These are phyloP conservation scores for Flaveria trinervia DNA, from an alignment of 129 eudicot genomes.

Conservation along the genomic window DNA sequence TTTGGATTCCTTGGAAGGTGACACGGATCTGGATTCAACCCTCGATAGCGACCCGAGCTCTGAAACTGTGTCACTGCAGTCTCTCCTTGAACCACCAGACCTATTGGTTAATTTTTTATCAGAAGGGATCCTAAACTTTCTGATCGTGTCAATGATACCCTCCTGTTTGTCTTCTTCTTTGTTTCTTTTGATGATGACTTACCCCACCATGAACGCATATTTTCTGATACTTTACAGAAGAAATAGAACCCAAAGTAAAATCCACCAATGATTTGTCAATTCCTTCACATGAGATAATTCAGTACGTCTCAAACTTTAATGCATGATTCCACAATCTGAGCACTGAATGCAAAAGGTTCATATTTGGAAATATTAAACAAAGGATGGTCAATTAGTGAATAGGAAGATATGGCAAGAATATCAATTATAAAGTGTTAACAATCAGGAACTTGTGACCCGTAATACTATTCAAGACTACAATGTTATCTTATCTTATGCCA, in stretches of 20 bases:
- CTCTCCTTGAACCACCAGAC: constrained; percentile 58
- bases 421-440: not conserved
- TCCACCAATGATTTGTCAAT: constrained; percentile 9
- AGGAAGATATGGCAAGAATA: constrained; percentile 7
- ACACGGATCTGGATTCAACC: constrained; percentile 74
- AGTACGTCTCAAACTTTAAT: constrained; percentile 26
- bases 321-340: constrained; percentile 1
- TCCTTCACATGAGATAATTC: constrained; percentile 39
- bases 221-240: constrained; percentile 37
- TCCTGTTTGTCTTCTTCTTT: constrained; percentile 76
- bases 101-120: constrained; percentile 67
- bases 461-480: not conserved
- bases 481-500: constrained; percentile 8
- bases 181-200: constrained; percentile 83
- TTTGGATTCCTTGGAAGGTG: constrained; percentile 91
- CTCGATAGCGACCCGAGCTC: constrained; percentile 66
- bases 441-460: constrained; percentile 13
- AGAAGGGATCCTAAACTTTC: constrained; percentile 65
- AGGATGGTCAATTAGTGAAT: not conserved
- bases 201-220: constrained; percentile 95
- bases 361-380: constrained; percentile 19
- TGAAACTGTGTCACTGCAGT: constrained; percentile 61
- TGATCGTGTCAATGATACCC: constrained; percentile 66
- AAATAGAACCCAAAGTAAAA: constrained; percentile 10
- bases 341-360: constrained; percentile 28